Evolutionary conservation across 129 eudicot genomes (phyloP).

Genomic region (Artemisia tridentata): DNA sequence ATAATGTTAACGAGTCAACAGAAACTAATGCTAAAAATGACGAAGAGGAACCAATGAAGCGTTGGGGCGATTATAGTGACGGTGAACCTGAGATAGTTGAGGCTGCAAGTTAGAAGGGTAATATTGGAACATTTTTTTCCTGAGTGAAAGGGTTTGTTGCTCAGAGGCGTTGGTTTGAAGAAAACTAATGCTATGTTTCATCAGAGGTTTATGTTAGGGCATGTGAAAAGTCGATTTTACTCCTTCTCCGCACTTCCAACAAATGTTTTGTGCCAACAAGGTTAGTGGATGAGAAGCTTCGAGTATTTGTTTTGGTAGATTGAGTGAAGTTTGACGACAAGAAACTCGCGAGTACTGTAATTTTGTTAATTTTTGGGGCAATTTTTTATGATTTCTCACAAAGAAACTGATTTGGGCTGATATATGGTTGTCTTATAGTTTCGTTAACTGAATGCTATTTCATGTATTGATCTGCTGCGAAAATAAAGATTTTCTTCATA

Average conservation of each 20-base stretch:
- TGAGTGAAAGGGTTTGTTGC: constrained; percentile 31
- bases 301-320: constrained; percentile 20
- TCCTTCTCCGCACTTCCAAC: constrained; percentile 19
- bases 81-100: constrained; percentile 59
- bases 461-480: too few species aligned
- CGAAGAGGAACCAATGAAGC: constrained; percentile 47
- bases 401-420: constrained; percentile 18
- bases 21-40: constrained; percentile 17
- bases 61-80: constrained; percentile 85
- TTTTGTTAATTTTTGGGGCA: constrained; percentile 6
- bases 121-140: constrained; percentile 19
- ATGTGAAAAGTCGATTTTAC: constrained; percentile 27
- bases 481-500: too few species aligned
- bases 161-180: constrained; percentile 36
- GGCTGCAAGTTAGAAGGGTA: constrained; percentile 42
- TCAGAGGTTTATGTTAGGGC: constrained; percentile 21
- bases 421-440: constrained; percentile 24
- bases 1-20: not conserved
- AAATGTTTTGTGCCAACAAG: constrained; percentile 2
- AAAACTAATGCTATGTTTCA: constrained; percentile 25
- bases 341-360: constrained; percentile 19
- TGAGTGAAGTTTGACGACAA: constrained; percentile 22
- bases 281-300: constrained; percentile 15
- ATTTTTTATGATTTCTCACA: constrained; percentile 13
- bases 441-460: too few species aligned